Conservation (phyloP, 2,329 filamentous ascomycete species). For the Nemania serpens region DNA sequence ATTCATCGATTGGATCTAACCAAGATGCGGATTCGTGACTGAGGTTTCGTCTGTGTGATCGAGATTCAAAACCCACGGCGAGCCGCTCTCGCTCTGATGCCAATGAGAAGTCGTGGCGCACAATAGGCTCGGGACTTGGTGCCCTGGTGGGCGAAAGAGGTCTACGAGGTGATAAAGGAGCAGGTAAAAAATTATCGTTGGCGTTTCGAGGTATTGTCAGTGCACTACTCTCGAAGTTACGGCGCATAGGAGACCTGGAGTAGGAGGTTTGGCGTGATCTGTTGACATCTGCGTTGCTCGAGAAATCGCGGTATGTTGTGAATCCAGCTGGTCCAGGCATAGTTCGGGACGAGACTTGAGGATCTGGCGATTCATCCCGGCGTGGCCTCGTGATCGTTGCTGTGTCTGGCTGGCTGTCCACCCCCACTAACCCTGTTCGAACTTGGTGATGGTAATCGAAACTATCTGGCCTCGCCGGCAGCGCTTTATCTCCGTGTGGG, state of each 20-base stretch:
- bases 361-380: constrained; percentile 51
- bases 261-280: constrained; percentile 58
- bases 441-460: constrained; percentile 54
- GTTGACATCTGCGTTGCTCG: constrained; percentile 36
- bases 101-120: constrained; percentile 46
- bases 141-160: constrained; percentile 52
- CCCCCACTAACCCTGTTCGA: constrained; percentile 42
- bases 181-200: constrained; percentile 68
- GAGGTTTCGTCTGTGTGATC: constrained; percentile 58
- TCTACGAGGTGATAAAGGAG: constrained; percentile 70
- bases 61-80: constrained; percentile 27
- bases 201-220: constrained; percentile 51
- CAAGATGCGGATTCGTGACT: constrained; percentile 87
- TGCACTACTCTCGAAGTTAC: constrained; percentile 42
- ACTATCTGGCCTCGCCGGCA: constrained; percentile 73
- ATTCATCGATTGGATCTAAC: constrained; percentile 94
- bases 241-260: constrained; percentile 53
- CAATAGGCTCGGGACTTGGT: constrained; percentile 42
- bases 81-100: constrained; percentile 36
- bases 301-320: constrained; percentile 31
- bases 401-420: constrained; percentile 52
- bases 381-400: constrained; percentile 51
- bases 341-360: constrained; percentile 29
- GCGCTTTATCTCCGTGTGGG: constrained; percentile 68
- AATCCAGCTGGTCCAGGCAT: constrained; percentile 32